phyloP scores from a whole-genome alignment of 495 filamentous ascomycete genomes.

The Aspergillus nanangensis region DNA sequence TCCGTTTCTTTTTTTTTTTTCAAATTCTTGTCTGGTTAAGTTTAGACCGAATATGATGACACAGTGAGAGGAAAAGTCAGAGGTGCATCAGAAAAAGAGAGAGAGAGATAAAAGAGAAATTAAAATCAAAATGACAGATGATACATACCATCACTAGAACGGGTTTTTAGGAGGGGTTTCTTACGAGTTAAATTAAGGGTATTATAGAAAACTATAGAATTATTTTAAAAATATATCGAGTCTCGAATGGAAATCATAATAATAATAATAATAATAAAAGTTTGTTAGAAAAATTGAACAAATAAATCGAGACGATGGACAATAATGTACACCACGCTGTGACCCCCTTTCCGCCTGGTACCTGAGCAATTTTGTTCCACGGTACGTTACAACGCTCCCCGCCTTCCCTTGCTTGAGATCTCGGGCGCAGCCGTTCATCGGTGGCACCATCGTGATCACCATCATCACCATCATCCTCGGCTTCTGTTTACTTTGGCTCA shows the following conservation, averaged over 20 bases:
- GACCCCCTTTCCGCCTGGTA: no score
- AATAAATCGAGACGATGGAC: background rate
- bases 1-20: background rate
- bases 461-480: slow-evolving; percentile 6
- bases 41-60: no score
- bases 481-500: background rate
- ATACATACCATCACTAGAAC: no score
- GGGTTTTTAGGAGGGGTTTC: no score
- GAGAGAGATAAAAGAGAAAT: background rate
- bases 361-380: slow-evolving; percentile 16
- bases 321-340: background rate
- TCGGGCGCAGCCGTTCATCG: slow-evolving; percentile 23
- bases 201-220: no score
- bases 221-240: no score
- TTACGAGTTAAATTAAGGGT: no score
- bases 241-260: no score
- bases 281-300: background rate
- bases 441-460: slow-evolving; percentile 17
- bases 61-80: background rate
- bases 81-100: background rate
- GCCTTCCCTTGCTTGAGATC: slow-evolving; percentile 25
- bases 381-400: slow-evolving; percentile 20
- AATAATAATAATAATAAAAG: no score
- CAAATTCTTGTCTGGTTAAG: background rate
- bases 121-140: no score